These are phyloP conservation scores for Porodaedalea pini DNA, from an alignment of 1,284 basidiomycete species.

Conservation along the genomic window DNA sequence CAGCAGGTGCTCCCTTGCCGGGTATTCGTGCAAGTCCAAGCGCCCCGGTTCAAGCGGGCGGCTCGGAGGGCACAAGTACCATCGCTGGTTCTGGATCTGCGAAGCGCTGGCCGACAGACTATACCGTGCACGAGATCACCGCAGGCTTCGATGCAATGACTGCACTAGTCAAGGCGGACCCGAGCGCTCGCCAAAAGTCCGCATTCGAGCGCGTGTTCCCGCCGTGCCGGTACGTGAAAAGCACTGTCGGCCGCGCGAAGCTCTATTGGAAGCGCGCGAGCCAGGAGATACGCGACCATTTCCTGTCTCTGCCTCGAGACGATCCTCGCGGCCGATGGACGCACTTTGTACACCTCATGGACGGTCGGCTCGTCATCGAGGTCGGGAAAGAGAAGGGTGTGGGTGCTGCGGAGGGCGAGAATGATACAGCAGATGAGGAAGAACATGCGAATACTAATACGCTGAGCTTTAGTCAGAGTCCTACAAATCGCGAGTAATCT, in stretches of 20 bases:
- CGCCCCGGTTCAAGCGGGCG: background rate
- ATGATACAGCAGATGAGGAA: conserved; percentile 13
- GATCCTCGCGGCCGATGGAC: conserved; percentile 15
- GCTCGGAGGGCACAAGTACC: background rate
- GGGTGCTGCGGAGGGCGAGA: background rate
- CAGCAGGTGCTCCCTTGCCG: background rate
- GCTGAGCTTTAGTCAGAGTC: conserved; percentile 1
- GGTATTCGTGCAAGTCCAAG: background rate
- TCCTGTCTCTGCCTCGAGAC: conserved; percentile 9
- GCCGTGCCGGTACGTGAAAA: conserved; percentile 20
- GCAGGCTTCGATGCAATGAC: conserved; percentile 15
- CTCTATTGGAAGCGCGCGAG: conserved; percentile 21
- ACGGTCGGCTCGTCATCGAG: conserved; percentile 18
- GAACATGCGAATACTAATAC: conserved; percentile 1
- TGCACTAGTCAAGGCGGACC: conserved; percentile 8
- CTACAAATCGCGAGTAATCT: conserved; percentile 7
- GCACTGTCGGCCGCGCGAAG: conserved; percentile 20
- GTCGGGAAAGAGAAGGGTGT: conserved; percentile 5
- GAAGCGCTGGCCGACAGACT: conserved; percentile 20
- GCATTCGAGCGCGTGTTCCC: conserved; percentile 20
- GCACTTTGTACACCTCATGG: conserved; percentile 21
- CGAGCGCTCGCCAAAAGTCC: conserved; percentile 12
- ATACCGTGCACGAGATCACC: conserved; percentile 18
- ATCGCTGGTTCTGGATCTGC: background rate
- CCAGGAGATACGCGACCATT: conserved; percentile 13